A percentile compares a stretch with the other conserved stretches of the same genome.
Conservation (phyloP, 176 grass and related monocot genomes). For the Triticum aestivum region DNA sequence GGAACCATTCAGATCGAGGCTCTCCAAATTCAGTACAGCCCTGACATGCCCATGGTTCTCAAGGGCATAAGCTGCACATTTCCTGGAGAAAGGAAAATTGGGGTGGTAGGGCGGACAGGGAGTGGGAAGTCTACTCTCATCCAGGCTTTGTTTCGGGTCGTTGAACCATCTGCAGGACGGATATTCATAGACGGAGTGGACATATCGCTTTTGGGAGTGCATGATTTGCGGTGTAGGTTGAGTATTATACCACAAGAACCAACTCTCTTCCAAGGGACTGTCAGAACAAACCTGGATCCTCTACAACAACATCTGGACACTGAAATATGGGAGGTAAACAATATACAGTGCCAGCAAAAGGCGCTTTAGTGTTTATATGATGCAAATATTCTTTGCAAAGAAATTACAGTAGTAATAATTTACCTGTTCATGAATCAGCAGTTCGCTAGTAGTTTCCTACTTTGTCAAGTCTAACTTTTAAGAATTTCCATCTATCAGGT, state of each 20-base stretch:
- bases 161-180: slow-evolving; percentile 68
- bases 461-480: slow-evolving; percentile 19
- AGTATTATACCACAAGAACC: slow-evolving; percentile 95
- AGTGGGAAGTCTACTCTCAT: slow-evolving; percentile 98
- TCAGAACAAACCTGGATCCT: slow-evolving; percentile 81
- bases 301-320: slow-evolving; percentile 58
- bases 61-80: slow-evolving; percentile 84
- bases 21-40: slow-evolving; percentile 66
- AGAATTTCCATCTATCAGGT: slow-evolving; percentile 41
- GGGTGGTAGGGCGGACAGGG: slow-evolving; percentile 83
- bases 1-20: slow-evolving; percentile 70
- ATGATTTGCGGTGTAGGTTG: slow-evolving; percentile 77
- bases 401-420: neutral
- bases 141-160: slow-evolving; percentile 82
- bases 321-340: slow-evolving; percentile 85
- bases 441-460: neutral
- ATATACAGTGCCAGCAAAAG: neutral
- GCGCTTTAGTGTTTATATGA: neutral
- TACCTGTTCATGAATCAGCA: neutral
- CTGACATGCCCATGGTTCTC: slow-evolving; percentile 60
- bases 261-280: slow-evolving; percentile 82
- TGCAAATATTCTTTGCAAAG: neutral
- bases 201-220: slow-evolving; percentile 73
- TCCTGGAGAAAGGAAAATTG: slow-evolving; percentile 85
- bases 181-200: slow-evolving; percentile 75